phyloP scores from a whole-genome alignment of 139 green algal genomes.

The Chlamydomonas asymmetrica region DNA sequence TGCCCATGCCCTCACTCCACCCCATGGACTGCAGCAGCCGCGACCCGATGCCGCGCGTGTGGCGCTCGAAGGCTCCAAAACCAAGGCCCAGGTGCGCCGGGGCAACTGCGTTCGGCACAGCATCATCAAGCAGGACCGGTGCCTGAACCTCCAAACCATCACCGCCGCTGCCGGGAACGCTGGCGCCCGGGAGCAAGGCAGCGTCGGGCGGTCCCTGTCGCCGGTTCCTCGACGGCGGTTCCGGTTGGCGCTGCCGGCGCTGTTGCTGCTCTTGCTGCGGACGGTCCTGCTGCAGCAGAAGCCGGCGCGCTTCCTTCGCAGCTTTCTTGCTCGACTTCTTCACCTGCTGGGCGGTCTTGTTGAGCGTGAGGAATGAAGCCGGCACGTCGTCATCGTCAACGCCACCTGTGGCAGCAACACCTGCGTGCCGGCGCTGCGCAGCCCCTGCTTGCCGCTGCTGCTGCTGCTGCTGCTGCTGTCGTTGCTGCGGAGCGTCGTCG shows the following conservation, averaged over 20 bases:
- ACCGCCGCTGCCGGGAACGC: neutral
- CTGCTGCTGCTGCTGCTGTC: too few relatives aligned
- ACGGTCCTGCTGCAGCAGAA: slow-evolving; percentile 4
- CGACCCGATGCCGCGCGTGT: slow-evolving; percentile 39
- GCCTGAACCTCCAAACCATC: neutral
- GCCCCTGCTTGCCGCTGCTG: neutral
- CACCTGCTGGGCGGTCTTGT: slow-evolving; percentile 31
- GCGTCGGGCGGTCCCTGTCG: neutral
- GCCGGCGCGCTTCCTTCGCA: slow-evolving; percentile 33
- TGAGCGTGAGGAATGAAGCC: too few relatives aligned
- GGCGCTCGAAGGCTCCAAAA: slow-evolving; percentile 46
- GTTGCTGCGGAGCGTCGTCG: too few relatives aligned
- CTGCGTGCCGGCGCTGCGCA: neutral
- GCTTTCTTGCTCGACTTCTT: slow-evolving; percentile 35
- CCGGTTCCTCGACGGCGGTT: neutral
- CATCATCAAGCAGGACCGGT: neutral
- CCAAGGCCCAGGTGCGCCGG: slow-evolving; percentile 19
- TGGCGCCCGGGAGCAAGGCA: neutral
- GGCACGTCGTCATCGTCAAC: neutral
- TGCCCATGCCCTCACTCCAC: slow-evolving; percentile 32
- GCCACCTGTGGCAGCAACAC: too few relatives aligned
- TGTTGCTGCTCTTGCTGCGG: neutral
- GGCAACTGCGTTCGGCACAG: neutral
- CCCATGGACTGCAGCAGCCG: slow-evolving; percentile 46
- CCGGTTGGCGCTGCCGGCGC: neutral